Percentiles rank a stretch among this genome's conserved stretches.
These are phyloP conservation scores for Globisporangium emineosum DNA, from an alignment of 352 stramenopile species.

Conservation along the genomic window DNA sequence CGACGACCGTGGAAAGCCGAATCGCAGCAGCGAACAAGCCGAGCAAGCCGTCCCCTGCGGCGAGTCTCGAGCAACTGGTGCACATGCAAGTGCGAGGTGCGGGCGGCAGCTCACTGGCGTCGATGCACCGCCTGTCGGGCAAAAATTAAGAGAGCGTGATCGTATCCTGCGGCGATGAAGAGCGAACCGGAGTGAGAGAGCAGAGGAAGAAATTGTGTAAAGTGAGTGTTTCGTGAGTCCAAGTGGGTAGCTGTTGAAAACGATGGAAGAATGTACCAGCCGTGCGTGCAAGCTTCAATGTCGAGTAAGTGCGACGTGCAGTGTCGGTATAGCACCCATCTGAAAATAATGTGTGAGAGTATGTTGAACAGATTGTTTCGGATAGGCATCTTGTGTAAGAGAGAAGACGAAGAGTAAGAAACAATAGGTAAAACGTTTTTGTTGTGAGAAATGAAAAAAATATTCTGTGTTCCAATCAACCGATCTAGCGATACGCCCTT, in stretches of 20 bases:
- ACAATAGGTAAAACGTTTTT: conserved; percentile 1
- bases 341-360: conserved; percentile 4
- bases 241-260: neutral
- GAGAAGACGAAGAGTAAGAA: neutral
- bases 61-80: conserved; percentile 80
- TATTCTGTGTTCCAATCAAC: neutral
- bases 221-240: conserved; percentile 14
- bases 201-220: conserved; percentile 12
- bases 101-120: conserved; percentile 37
- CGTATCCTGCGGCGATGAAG: conserved; percentile 18
- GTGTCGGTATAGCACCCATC: neutral
- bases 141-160: conserved; percentile 26
- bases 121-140: conserved; percentile 54
- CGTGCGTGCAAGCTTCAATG: neutral
- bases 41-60: conserved; percentile 54
- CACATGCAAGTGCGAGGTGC: conserved; percentile 80
- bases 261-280: neutral
- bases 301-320: neutral
- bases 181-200: conserved; percentile 10
- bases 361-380: conserved; percentile 3
- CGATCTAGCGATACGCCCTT: neutral
- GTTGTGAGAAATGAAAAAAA: conserved; percentile 7
- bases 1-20: conserved; percentile 37
- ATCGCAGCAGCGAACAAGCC: conserved; percentile 18
- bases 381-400: neutral